These are phyloP conservation scores for Suhomyces chickasaworum DNA, from an alignment of 1,139 yeast species.

Conservation along the genomic window DNA sequence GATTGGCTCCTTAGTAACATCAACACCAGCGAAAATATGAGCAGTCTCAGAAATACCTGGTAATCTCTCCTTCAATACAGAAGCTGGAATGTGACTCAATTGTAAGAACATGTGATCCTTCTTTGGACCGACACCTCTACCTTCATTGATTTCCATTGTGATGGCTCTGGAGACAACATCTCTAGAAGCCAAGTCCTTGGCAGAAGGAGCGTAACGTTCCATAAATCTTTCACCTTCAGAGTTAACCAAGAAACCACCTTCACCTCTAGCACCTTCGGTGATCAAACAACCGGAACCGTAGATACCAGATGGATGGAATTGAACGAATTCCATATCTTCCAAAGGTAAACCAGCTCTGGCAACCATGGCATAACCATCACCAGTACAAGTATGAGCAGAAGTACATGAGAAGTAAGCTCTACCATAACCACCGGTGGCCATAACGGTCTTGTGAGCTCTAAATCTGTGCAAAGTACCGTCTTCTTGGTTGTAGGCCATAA, in stretches of 20 bases:
- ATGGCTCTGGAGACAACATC: slow-evolving; percentile 98
- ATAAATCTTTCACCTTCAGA: slow-evolving; percentile 98
- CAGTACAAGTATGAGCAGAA: slow-evolving; percentile 99
- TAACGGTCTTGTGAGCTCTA: slow-evolving; percentile 92
- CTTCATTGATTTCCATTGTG: slow-evolving; percentile 97
- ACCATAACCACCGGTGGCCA: slow-evolving; percentile 99
- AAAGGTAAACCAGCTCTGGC: slow-evolving; percentile 97
- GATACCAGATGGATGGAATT: slow-evolving; percentile 99
- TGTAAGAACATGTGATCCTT: slow-evolving; percentile 96
- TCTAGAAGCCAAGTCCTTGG: slow-evolving; percentile 97
- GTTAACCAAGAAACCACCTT: slow-evolving; percentile 96
- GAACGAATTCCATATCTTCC: slow-evolving; percentile 96
- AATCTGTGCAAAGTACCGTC: slow-evolving; percentile 98
- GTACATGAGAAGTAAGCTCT: slow-evolving; percentile 99
- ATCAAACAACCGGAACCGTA: slow-evolving; percentile 98
- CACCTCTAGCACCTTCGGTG: slow-evolving; percentile 99
- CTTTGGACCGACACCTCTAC: slow-evolving; percentile 97
- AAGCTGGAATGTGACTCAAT: slow-evolving; percentile 90
- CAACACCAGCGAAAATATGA: slow-evolving; percentile 97
- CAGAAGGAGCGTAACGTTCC: slow-evolving; percentile 99
- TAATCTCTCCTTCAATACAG: slow-evolving; percentile 89
- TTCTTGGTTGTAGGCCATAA: slow-evolving; percentile 96
- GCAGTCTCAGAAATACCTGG: slow-evolving; percentile 99
- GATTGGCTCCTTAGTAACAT: slow-evolving; percentile 98
- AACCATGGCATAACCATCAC: slow-evolving; percentile 99